phyloP scores from a whole-genome alignment of 306 rosid genomes.

The Cicer cuneatum region DNA sequence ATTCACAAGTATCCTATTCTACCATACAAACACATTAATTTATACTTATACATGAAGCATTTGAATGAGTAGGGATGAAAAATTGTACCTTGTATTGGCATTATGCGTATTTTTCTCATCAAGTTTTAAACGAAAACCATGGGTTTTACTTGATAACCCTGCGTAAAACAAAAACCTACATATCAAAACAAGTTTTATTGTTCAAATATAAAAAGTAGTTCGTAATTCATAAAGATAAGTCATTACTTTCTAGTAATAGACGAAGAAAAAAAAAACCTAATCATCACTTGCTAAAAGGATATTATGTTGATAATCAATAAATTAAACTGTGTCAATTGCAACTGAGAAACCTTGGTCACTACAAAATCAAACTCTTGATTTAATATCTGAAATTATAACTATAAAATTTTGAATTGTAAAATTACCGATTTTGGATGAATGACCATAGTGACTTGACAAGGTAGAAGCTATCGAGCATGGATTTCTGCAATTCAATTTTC shows the following conservation, averaged over 20 bases:
- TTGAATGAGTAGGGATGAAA: slow-evolving; percentile 39
- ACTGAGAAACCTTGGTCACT: slow-evolving; percentile 20
- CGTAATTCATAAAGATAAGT: background rate
- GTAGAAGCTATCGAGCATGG: slow-evolving; percentile 58
- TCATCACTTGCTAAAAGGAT: background rate
- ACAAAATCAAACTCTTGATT: background rate
- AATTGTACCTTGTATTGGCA: slow-evolving; percentile 65
- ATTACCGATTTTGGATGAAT: slow-evolving; percentile 60
- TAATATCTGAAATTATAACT: slow-evolving; percentile 26
- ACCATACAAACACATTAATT: slow-evolving; percentile 5
- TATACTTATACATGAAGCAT: slow-evolving; percentile 25
- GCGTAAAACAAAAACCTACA: slow-evolving; percentile 42
- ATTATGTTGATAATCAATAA: background rate
- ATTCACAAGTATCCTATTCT: slow-evolving; percentile 5
- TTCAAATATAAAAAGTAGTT: slow-evolving; percentile 29
- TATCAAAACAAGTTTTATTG: slow-evolving; percentile 16
- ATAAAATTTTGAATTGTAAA: slow-evolving; percentile 14
- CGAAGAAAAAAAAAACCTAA: background rate
- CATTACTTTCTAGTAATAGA: background rate
- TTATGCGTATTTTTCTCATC: slow-evolving; percentile 58
- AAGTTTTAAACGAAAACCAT: slow-evolving; percentile 54
- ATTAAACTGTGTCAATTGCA: background rate
- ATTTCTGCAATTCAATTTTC: slow-evolving; percentile 50
- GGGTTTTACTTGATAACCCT: slow-evolving; percentile 71
- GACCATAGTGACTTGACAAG: slow-evolving; percentile 58